Evolutionary conservation across 2,329 filamentous ascomycete species (phyloP).

Genomic region (Thermoascus crustaceus): DNA sequence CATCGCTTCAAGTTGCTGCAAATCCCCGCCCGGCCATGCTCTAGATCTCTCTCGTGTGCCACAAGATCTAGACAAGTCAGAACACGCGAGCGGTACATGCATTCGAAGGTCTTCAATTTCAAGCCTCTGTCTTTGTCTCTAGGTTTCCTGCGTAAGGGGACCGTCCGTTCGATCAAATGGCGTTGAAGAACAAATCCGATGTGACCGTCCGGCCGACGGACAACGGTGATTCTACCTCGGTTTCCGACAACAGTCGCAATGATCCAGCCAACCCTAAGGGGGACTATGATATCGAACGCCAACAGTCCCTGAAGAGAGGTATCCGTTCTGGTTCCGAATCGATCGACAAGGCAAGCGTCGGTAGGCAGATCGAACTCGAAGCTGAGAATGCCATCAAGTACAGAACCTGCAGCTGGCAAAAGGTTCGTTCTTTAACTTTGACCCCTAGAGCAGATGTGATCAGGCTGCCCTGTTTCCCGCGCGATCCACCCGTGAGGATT

Average conservation of each 20-base stretch:
- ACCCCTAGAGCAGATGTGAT: conserved; percentile 3
- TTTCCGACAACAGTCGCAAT: conserved; percentile 15
- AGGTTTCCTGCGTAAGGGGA: conserved; percentile 26
- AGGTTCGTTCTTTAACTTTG: conserved; percentile 42
- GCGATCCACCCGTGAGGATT: not conserved
- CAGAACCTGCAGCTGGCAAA: conserved; percentile 87
- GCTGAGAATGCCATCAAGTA: conserved; percentile 77
- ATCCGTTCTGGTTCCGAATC: conserved; percentile 21
- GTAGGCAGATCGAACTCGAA: conserved; percentile 68
- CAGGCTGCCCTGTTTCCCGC: too few relatives aligned
- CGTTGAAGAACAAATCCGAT: conserved; percentile 20
- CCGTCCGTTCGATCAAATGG: conserved; percentile 33
- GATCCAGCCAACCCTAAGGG: conserved; percentile 19
- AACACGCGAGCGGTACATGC: conserved; percentile 24
- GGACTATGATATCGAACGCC: conserved; percentile 22
- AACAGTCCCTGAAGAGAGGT: conserved; percentile 11
- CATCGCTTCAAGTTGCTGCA: too few relatives aligned
- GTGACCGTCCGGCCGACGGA: conserved; percentile 9
- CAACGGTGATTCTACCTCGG: conserved; percentile 13
- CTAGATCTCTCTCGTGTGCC: too few relatives aligned
- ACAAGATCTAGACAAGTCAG: not conserved
- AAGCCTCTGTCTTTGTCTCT: conserved; percentile 18
- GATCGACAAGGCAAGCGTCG: conserved; percentile 40
- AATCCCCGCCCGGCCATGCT: too few relatives aligned
- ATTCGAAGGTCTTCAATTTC: conserved; percentile 19